These are phyloP conservation scores for Coffea eugenioides DNA, from an alignment of 257 asterid species.

Conservation along the genomic window DNA sequence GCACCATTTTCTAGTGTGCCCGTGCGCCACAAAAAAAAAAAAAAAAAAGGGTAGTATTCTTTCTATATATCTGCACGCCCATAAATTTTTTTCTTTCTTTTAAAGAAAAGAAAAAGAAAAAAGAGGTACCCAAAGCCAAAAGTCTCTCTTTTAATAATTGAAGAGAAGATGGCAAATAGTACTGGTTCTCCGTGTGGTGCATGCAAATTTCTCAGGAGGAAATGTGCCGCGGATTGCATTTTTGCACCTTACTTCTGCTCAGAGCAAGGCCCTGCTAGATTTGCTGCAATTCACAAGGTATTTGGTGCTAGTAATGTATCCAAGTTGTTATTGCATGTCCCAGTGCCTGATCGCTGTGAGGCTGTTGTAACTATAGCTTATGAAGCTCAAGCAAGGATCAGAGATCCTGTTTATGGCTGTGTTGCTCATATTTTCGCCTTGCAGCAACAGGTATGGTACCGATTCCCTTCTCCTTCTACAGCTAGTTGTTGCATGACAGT, in stretches of 20 bases:
- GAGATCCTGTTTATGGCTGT: constrained; percentile 88
- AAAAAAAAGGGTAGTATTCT: no score
- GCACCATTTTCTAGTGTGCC: constrained; percentile 57
- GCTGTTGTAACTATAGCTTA: constrained; percentile 83
- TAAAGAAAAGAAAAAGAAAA: no score
- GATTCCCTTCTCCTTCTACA: background rate
- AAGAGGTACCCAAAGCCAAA: background rate
- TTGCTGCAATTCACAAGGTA: constrained; percentile 90
- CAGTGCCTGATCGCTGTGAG: constrained; percentile 64
- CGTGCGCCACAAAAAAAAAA: constrained; percentile 44
- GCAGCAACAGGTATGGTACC: constrained; percentile 66
- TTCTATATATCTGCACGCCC: background rate
- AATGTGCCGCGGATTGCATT: constrained; percentile 71
- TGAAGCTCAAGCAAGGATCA: constrained; percentile 87
- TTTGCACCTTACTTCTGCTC: constrained; percentile 86
- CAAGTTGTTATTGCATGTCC: constrained; percentile 64
- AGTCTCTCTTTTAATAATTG: background rate
- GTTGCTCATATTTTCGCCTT: constrained; percentile 73
- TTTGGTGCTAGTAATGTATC: constrained; percentile 95
- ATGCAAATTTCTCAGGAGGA: constrained; percentile 86
- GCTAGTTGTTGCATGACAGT: background rate
- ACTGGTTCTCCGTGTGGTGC: constrained; percentile 95
- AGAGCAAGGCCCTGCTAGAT: constrained; percentile 84
- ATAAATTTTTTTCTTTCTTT: background rate
- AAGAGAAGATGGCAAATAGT: constrained; percentile 35